Evolutionary conservation across 192 early-diverging fungal genomes (phyloP), one percentile per base, ranked within the genome.

Genomic region (Coemansia sp.): DNA sequence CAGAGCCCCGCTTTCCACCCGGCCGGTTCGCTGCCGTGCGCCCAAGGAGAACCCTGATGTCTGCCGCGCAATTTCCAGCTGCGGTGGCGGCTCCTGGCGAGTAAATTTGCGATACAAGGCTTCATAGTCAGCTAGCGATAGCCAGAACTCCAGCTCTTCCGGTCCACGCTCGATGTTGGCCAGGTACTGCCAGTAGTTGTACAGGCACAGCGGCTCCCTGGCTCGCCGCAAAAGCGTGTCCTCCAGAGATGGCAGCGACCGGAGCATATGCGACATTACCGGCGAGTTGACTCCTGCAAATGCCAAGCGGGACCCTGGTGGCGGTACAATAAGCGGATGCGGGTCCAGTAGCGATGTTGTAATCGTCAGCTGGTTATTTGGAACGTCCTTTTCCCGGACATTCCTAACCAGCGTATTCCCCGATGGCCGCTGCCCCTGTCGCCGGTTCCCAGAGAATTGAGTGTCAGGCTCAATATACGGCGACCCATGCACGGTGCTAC

Each of bases 121-220:
- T 59, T 90, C 89, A 60, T 87, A 87, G 49, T 84, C 84, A 4
- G 81, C 79, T 23, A 90, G 79, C 58, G 88, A 85, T 20, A 90
- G 63, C 70, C 85, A 90, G 58, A 90, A 90, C 53, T 90, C 87
- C 8, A 90, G 79, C 53, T 87, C 81, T 60, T 87, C 86, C 28
- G 83, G 69, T n/a, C 74, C 73, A 28, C 71, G 59, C 43, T 87
- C 82, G 42, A 80, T 62, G 53, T 89, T 86, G n/a, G 85, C 66
- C 76, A 90, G 80, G 37, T 85, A 83, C 42, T 88, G 70, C 65
- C 87, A 90, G 69, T 83, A 89, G 60, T 89, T 88, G 53, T 79
- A 89, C n/a, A 90, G 67, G 49, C 89, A 90, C 23, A 90, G 75
- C 3, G 89, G 89, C 8, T 84, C 85, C 30, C 72, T 54, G 1